phyloP scores from a whole-genome alignment of 202 grass and related monocot species.

The Dendrocalamus latiflorus region DNA sequence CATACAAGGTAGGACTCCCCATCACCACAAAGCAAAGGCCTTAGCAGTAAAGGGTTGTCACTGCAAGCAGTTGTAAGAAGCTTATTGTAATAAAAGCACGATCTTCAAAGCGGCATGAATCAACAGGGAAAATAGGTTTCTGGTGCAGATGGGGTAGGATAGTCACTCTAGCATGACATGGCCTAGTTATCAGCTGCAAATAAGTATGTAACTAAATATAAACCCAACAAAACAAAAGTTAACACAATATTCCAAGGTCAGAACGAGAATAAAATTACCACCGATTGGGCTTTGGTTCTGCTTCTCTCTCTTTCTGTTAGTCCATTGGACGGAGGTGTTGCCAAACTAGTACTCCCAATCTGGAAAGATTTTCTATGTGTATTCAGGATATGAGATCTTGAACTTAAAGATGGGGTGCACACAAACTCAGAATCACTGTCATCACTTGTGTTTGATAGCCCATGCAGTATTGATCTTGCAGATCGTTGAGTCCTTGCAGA shows the following conservation, averaged over 20 bases:
- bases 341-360: constrained; percentile 26
- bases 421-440: constrained; percentile 53
- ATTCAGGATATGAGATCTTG: too few relatives aligned
- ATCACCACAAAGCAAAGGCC: neutral
- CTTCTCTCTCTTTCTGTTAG: constrained; percentile 20
- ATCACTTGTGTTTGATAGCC: constrained; percentile 27
- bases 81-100: constrained; percentile 1
- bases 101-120: neutral
- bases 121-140: neutral
- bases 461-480: constrained; percentile 20
- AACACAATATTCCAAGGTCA: neutral
- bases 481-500: constrained; percentile 28
- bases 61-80: neutral
- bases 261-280: constrained; percentile 44
- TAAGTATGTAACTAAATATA: neutral
- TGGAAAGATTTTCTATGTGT: too few relatives aligned
- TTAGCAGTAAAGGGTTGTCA: neutral
- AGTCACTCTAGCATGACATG: neutral
- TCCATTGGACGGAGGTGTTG: constrained; percentile 26
- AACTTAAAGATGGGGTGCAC: too few relatives aligned
- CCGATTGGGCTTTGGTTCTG: constrained; percentile 29
- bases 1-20: neutral
- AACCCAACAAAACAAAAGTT: neutral
- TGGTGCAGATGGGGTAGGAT: neutral
- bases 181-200: neutral